These are phyloP conservation scores for Eustoma russellianum DNA, from an alignment of 257 asterid species.

Conservation along the genomic window DNA sequence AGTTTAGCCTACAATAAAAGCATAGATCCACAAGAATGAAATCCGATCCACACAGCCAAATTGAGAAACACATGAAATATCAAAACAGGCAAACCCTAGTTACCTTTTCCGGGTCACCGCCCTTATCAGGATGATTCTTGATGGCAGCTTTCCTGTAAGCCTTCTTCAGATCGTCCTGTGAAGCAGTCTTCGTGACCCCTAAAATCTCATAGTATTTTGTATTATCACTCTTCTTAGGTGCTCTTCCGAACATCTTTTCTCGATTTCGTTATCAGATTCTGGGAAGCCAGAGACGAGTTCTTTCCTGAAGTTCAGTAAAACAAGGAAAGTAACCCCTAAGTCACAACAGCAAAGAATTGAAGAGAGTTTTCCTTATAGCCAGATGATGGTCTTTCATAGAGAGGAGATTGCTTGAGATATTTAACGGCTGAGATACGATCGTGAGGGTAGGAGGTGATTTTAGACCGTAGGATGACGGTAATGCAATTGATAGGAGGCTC, in stretches of 20 bases:
- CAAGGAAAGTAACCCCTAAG: too few species aligned
- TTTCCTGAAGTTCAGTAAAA: background rate
- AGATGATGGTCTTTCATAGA: background rate
- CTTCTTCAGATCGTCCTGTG: constrained; percentile 67
- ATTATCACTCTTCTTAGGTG: constrained; percentile 42
- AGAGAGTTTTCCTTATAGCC: background rate
- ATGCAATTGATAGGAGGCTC: constrained; percentile 15
- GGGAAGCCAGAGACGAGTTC: too few species aligned
- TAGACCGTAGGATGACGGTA: constrained; percentile 17
- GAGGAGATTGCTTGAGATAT: background rate
- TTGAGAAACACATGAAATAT: constrained; percentile 2
- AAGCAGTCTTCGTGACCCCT: constrained; percentile 56
- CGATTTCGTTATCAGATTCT: background rate
- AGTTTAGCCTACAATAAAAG: too few species aligned
- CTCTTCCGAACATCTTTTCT: constrained; percentile 49
- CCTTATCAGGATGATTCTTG: constrained; percentile 82
- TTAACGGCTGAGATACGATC: constrained; percentile 14
- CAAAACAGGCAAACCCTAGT: background rate
- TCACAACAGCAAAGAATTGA: background rate
- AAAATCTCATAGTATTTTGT: constrained; percentile 35
- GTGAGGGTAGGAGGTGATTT: background rate
- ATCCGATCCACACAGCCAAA: background rate
- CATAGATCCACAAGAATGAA: too few species aligned
- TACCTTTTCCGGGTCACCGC: constrained; percentile 93
- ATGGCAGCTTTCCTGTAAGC: constrained; percentile 80